A percentile compares a stretch with the other conserved stretches of the same genome.
These are phyloP conservation scores for Tolypocladium guangdongense DNA, from an alignment of 2,329 filamentous ascomycete genomes.

Conservation along the genomic window DNA sequence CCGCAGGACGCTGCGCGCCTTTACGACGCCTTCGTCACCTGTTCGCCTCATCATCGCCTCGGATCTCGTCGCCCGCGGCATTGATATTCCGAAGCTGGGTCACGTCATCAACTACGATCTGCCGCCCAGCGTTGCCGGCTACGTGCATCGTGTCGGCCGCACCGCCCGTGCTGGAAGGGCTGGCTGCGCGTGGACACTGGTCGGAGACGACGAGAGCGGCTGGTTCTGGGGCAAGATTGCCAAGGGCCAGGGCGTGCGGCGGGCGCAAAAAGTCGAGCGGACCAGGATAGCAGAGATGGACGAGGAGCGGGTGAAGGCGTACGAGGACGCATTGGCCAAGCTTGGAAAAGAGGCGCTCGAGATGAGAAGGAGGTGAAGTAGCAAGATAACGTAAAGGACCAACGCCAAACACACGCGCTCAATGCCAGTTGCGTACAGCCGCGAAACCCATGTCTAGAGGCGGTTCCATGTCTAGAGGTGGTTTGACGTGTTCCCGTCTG, in stretches of 20 bases:
- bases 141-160: constrained; percentile 85
- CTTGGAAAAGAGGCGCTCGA: constrained; percentile 49
- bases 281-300: constrained; percentile 35
- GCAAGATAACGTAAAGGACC: background rate
- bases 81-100: constrained; percentile 68
- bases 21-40: constrained; percentile 53
- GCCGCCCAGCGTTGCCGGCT: constrained; percentile 67
- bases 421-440: background rate
- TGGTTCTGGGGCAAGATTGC: constrained; percentile 90
- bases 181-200: constrained; percentile 78
- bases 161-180: constrained; percentile 71
- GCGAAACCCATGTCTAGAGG: background rate
- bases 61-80: constrained; percentile 83
- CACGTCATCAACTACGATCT: constrained; percentile 94
- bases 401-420: background rate
- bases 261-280: constrained; percentile 34
- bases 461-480: background rate
- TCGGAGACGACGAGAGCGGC: constrained; percentile 69
- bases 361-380: constrained; percentile 12
- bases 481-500: background rate
- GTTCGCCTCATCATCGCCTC: constrained; percentile 76
- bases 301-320: constrained; percentile 34
- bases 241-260: constrained; percentile 37
- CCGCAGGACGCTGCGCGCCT: constrained; percentile 56
- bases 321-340: constrained; percentile 47